Evolutionary conservation across 2,329 filamentous ascomycete genomes (phyloP).

Genomic region (Trichoderma sp.): DNA sequence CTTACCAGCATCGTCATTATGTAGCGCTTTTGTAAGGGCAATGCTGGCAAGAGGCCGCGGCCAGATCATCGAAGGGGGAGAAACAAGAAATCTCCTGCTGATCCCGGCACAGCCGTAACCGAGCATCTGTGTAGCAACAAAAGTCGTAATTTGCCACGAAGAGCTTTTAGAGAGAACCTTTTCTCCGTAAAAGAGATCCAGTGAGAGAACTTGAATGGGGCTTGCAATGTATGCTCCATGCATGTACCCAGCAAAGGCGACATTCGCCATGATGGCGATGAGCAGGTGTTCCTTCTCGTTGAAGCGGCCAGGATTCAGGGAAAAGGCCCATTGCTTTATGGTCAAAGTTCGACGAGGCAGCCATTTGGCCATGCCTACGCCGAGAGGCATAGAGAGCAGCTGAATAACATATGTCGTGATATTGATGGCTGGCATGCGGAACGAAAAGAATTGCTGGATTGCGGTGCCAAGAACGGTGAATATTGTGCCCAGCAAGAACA

Average conservation of each 20-base stretch:
- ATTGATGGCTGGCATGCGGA: constrained; percentile 47
- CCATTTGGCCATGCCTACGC: constrained; percentile 40
- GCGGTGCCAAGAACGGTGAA: constrained; percentile 38
- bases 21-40: constrained; percentile 43
- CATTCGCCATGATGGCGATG: constrained; percentile 61
- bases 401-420: constrained; percentile 48
- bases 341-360: constrained; percentile 28
- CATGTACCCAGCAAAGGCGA: constrained; percentile 50
- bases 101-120: constrained; percentile 57
- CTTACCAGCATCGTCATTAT: constrained; percentile 29
- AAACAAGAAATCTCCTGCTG: constrained; percentile 52
- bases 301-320: constrained; percentile 54
- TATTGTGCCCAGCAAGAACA: constrained; percentile 45
- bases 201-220: constrained; percentile 51
- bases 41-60: constrained; percentile 53
- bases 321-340: constrained; percentile 35
- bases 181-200: constrained; percentile 52
- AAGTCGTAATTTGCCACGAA: constrained; percentile 51
- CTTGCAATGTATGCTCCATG: constrained; percentile 49
- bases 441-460: constrained; percentile 45
- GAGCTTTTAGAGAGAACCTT: constrained; percentile 40
- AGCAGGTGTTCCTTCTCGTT: constrained; percentile 59
- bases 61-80: constrained; percentile 56
- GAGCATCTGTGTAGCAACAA: constrained; percentile 54
- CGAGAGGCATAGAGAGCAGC: constrained; percentile 46